Conservation (phyloP, 1,284 basidiomycete species). For the Malassezia yamatoensis region DNA sequence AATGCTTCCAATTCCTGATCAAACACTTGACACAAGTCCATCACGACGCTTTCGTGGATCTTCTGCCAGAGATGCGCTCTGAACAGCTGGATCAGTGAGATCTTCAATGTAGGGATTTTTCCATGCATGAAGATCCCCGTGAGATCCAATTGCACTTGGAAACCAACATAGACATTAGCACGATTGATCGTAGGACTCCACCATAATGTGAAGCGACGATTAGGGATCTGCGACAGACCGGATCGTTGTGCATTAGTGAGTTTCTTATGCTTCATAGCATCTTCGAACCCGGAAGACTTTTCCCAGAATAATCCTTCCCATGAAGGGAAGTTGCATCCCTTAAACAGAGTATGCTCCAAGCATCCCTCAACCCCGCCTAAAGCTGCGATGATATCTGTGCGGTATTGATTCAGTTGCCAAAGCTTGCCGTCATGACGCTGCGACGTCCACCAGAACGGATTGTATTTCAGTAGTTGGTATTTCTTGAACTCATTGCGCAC, state of each 20-base stretch:
- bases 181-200: slow-evolving; percentile 94
- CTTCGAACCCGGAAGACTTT: slow-evolving; percentile 67
- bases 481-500: slow-evolving; percentile 88
- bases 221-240: slow-evolving; percentile 95
- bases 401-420: slow-evolving; percentile 96
- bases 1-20: slow-evolving; percentile 97
- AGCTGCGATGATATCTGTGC: slow-evolving; percentile 97
- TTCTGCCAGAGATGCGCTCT: slow-evolving; percentile 97
- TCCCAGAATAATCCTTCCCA: slow-evolving; percentile 56
- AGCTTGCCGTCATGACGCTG: slow-evolving; percentile 95
- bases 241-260: slow-evolving; percentile 89
- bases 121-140: slow-evolving; percentile 82
- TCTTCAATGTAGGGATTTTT: slow-evolving; percentile 74
- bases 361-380: slow-evolving; percentile 96
- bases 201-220: slow-evolving; percentile 99
- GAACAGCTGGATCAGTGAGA: slow-evolving; percentile 95
- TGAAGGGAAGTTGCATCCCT: slow-evolving; percentile 73
- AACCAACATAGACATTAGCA: slow-evolving; percentile 97
- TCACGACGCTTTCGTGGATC: slow-evolving; percentile 67
- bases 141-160: slow-evolving; percentile 96
- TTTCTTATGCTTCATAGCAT: slow-evolving; percentile 72
- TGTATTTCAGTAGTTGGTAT: slow-evolving; percentile 78
- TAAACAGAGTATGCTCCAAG: slow-evolving; percentile 92
- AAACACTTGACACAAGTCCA: slow-evolving; percentile 92
- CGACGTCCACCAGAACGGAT: slow-evolving; percentile 97